Conservation (phyloP, 495 filamentous ascomycete genomes). For the Annulohypoxylon bovei region DNA sequence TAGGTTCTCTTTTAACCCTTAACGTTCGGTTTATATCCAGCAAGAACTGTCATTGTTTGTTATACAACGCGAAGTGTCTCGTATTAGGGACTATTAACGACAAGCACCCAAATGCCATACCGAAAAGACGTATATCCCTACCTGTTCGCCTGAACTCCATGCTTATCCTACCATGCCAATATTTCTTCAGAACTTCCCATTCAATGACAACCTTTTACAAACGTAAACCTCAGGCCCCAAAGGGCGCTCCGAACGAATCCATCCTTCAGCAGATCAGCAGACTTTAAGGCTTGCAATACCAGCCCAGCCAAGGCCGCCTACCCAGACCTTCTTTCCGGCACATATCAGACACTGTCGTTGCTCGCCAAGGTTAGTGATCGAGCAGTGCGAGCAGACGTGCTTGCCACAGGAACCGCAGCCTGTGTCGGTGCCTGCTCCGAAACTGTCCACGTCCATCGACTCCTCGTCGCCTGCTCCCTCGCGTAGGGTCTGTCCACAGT, state of each 20-base stretch:
- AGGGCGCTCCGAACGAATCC: too few relatives aligned
- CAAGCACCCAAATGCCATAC: neutral
- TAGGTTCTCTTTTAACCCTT: neutral
- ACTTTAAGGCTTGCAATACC: constrained; percentile 16
- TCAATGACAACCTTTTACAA: neutral
- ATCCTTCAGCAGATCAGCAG: neutral
- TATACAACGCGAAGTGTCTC: neutral
- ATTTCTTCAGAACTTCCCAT: neutral
- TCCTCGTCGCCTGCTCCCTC: constrained; percentile 43
- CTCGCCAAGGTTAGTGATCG: constrained; percentile 57
- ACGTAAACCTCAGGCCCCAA: neutral
- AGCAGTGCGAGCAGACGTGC: constrained; percentile 60
- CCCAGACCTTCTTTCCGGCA: constrained; percentile 47
- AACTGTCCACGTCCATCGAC: constrained; percentile 32
- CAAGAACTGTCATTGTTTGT: neutral
- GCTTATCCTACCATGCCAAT: neutral
- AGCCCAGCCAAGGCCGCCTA: constrained; percentile 39
- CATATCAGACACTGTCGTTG: constrained; percentile 56
- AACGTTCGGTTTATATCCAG: neutral
- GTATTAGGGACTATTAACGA: neutral
- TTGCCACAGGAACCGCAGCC: constrained; percentile 55
- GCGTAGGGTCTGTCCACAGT: constrained; percentile 50
- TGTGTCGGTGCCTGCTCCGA: constrained; percentile 19
- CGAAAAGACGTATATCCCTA: neutral
- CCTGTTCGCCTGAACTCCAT: constrained; percentile 6